A percentile compares a stretch with the other conserved stretches of the same genome.
phyloP scores from a whole-genome alignment of 805 yeast genomes.

The Dipodascus geniculatus region DNA sequence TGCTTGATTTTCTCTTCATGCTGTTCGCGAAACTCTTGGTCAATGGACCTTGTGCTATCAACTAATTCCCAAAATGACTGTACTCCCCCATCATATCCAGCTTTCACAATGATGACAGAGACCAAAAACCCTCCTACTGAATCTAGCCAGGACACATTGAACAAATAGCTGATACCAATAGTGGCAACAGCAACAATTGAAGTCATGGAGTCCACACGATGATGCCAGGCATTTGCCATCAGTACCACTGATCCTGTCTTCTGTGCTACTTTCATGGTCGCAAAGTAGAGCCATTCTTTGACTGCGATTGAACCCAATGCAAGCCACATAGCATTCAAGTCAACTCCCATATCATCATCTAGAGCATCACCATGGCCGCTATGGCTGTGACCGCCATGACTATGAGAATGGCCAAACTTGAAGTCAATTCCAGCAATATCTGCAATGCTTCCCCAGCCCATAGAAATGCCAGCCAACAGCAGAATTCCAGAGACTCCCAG shows the following conservation, averaged over 20 bases:
- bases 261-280: conserved; percentile 71
- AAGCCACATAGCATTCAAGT: conserved; percentile 92
- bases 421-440: conserved; percentile 40
- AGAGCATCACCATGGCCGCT: conserved; percentile 16
- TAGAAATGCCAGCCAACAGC: conserved; percentile 77
- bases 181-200: conserved; percentile 84
- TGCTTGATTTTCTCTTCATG: conserved; percentile 6
- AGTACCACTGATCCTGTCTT: conserved; percentile 76
- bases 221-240: conserved; percentile 98
- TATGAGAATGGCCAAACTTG: conserved; percentile 35
- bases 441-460: conserved; percentile 72
- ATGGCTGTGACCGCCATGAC: conserved; percentile 11
- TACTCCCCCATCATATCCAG: conserved; percentile 68
- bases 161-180: conserved; percentile 71
- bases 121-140: conserved; percentile 87
- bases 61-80: conserved; percentile 64
- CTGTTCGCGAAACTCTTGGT: conserved; percentile 3
- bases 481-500: conserved; percentile 75
- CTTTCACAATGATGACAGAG: conserved; percentile 67
- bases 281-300: conserved; percentile 79
- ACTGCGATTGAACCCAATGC: conserved; percentile 80
- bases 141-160: conserved; percentile 75
- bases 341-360: conserved; percentile 32
- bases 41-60: conserved; percentile 34
- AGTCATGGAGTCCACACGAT: conserved; percentile 86